Percentiles rank a stretch among this genome's conserved stretches.
Conservation (phyloP, 768 basidiomycete species). For the Lyophyllum shimeji region DNA sequence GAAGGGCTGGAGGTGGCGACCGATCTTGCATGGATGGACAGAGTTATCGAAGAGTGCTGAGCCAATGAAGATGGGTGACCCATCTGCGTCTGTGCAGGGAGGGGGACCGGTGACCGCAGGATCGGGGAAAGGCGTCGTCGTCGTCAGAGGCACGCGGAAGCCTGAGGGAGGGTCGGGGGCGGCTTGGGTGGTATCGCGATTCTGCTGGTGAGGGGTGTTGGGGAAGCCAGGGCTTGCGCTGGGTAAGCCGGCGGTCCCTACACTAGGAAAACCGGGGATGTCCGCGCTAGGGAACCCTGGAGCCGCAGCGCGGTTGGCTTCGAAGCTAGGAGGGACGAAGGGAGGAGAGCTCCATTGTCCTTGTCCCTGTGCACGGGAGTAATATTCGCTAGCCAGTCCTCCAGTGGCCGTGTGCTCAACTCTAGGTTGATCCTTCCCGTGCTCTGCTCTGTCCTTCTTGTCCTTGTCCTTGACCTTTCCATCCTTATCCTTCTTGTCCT, state of each 20-base stretch:
- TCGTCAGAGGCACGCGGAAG: constrained; percentile 57
- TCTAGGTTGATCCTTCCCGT: constrained; percentile 5
- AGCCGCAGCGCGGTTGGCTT: constrained; percentile 12
- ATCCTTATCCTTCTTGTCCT: constrained; percentile 13
- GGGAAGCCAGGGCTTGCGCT: constrained; percentile 15
- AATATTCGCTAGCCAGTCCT: constrained; percentile 8
- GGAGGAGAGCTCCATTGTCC: constrained; percentile 22
- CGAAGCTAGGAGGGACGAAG: constrained; percentile 17
- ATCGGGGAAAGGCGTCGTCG: constrained; percentile 44
- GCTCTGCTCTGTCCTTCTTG: constrained; percentile 11
- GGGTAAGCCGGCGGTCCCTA: constrained; percentile 8
- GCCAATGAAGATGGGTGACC: constrained; percentile 68
- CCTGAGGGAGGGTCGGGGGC: constrained; percentile 57
- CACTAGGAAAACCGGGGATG: constrained; percentile 3
- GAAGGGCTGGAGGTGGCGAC: constrained; percentile 50
- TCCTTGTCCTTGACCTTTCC: constrained; percentile 14
- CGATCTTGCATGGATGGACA: constrained; percentile 86
- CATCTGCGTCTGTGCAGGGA: constrained; percentile 57
- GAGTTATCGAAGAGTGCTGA: constrained; percentile 66
- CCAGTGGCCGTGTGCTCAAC: constrained; percentile 1
- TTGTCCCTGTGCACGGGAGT: constrained; percentile 6
- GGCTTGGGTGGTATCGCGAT: background rate
- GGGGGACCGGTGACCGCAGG: constrained; percentile 44
- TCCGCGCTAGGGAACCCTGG: constrained; percentile 9
- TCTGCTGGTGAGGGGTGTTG: constrained; percentile 10